Percentiles rank a stretch among this genome's conserved stretches.
phyloP scores from a whole-genome alignment of 768 basidiomycete species.

The Agrocybe chaxingu region DNA sequence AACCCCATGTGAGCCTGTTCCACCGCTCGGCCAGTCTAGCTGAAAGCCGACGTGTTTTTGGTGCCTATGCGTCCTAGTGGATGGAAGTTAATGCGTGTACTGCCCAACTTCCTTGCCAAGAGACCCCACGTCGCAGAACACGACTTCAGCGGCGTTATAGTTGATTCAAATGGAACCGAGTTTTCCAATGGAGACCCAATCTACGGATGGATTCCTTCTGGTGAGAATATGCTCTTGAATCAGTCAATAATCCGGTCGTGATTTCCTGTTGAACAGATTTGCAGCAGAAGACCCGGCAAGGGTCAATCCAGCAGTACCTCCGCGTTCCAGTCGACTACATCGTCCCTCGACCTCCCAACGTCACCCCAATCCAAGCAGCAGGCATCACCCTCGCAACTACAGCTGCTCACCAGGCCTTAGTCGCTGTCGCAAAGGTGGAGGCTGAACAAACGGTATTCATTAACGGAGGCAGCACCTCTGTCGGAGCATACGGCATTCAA shows the following conservation, averaged over 20 bases:
- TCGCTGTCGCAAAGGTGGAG: slow-evolving; percentile 46
- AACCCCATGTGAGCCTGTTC: slow-evolving; percentile 56
- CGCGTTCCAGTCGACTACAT: slow-evolving; percentile 40
- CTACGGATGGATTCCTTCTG: slow-evolving; percentile 46
- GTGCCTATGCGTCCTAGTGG: slow-evolving; percentile 33
- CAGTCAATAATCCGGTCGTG: neutral
- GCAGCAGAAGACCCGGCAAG: slow-evolving; percentile 39
- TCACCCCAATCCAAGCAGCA: slow-evolving; percentile 57
- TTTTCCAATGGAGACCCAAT: slow-evolving; percentile 61
- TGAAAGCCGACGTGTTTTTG: neutral
- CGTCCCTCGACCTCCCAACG: slow-evolving; percentile 41
- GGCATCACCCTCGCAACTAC: slow-evolving; percentile 55
- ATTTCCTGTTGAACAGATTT: slow-evolving; percentile 11
- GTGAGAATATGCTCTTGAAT: slow-evolving; percentile 8
- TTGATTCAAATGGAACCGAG: slow-evolving; percentile 47
- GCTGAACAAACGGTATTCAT: slow-evolving; percentile 53
- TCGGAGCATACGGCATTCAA: slow-evolving; percentile 67
- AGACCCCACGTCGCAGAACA: slow-evolving; percentile 54
- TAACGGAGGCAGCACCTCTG: slow-evolving; percentile 66
- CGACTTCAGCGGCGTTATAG: slow-evolving; percentile 64
- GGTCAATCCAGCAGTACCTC: slow-evolving; percentile 58
- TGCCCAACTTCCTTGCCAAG: slow-evolving; percentile 43
- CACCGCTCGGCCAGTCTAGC: neutral
- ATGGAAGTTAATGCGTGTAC: slow-evolving; percentile 49
- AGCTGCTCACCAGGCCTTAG: slow-evolving; percentile 59